These are phyloP conservation scores for Metschnikowia cerradonensis DNA, from an alignment of 805 yeast species.

Conservation along the genomic window DNA sequence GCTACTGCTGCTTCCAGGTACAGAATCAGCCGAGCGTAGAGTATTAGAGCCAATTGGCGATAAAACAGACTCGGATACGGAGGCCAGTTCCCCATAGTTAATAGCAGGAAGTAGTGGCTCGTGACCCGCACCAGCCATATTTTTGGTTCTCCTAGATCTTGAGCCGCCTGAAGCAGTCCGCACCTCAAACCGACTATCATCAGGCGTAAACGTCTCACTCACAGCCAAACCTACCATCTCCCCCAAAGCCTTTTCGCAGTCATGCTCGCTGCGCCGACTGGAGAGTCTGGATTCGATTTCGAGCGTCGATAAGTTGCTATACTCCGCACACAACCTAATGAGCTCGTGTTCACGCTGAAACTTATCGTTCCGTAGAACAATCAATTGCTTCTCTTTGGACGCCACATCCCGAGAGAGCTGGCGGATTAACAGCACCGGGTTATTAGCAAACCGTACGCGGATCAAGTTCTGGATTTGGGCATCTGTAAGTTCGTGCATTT, in stretches of 20 bases:
- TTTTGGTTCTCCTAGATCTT: not conserved
- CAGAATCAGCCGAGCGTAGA: not conserved
- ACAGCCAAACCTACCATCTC: slow-evolving; percentile 29
- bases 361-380: slow-evolving; percentile 31
- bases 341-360: slow-evolving; percentile 33
- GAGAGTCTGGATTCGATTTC: slow-evolving; percentile 29
- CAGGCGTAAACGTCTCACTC: not conserved
- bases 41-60: not conserved
- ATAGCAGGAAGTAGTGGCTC: not conserved
- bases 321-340: slow-evolving; percentile 29
- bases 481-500: slow-evolving; percentile 21
- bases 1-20: not conserved
- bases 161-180: not conserved
- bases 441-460: slow-evolving; percentile 22
- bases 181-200: not conserved
- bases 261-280: not conserved
- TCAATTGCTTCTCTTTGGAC: slow-evolving; percentile 43
- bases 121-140: not conserved
- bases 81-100: not conserved
- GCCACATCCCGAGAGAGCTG: slow-evolving; percentile 49
- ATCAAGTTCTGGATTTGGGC: slow-evolving; percentile 21
- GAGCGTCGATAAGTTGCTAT: slow-evolving; percentile 31
- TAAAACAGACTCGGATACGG: not conserved
- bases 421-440: slow-evolving; percentile 33
- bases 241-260: slow-evolving; percentile 18